phyloP scores from a whole-genome alignment of 306 rosid genomes.

The Rosa multiflora region DNA sequence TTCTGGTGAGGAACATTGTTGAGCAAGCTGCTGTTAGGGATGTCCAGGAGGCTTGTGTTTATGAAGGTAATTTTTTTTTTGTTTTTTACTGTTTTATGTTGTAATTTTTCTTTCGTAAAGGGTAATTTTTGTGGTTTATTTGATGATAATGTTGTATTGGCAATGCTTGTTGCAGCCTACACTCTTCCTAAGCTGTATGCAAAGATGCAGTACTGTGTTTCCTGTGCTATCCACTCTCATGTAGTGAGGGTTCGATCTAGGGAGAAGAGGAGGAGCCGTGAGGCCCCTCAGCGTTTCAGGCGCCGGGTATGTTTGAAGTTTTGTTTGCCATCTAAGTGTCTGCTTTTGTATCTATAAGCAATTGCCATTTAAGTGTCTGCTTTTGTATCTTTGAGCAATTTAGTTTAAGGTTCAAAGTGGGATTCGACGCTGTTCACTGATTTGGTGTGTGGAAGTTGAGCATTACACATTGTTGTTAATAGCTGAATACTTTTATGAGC shows the following conservation, averaged over 20 bases:
- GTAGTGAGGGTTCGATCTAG: constrained; percentile 97
- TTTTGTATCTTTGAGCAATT: background rate
- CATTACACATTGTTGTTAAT: background rate
- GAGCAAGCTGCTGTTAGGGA: constrained; percentile 98
- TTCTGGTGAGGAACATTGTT: constrained; percentile 93
- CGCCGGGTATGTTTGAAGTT: constrained; percentile 59
- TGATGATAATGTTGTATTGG: background rate
- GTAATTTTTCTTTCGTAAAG: background rate
- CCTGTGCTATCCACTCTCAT: constrained; percentile 98
- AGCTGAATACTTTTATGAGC: background rate
- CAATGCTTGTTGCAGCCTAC: constrained; percentile 48
- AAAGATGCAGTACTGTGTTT: constrained; percentile 94
- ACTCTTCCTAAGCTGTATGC: constrained; percentile 95
- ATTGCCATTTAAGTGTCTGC: background rate
- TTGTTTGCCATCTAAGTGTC: background rate
- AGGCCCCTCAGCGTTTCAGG: constrained; percentile 91
- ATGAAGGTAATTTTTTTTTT: constrained; percentile 59
- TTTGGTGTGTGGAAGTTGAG: background rate
- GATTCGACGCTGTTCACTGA: background rate
- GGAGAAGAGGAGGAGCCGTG: constrained; percentile 86
- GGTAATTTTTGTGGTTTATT: background rate
- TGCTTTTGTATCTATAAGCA: background rate
- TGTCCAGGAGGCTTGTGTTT: constrained; percentile 97
- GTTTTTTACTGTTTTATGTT: background rate
- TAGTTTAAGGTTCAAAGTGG: background rate